Conservation (phyloP, 345 rosid species). For the Tarenaya hassleriana region DNA sequence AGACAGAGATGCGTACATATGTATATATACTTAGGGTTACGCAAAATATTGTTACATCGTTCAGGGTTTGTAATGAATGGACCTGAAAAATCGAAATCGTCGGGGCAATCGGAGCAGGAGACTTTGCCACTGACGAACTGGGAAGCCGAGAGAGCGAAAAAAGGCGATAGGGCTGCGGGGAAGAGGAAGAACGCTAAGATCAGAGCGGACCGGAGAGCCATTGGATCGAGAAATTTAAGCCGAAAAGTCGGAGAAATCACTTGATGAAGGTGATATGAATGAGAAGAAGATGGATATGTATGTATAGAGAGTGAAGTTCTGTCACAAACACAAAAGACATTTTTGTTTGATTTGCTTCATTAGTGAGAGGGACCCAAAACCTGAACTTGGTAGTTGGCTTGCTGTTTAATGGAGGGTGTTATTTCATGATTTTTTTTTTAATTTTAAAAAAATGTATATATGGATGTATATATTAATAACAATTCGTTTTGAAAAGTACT, state of each 20-base stretch:
- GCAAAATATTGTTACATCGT: no score
- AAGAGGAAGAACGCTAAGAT: slow-evolving; percentile 30
- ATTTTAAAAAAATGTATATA: neutral
- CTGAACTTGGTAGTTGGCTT: slow-evolving; percentile 32
- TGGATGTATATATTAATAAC: no score
- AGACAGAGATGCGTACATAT: slow-evolving; percentile 6
- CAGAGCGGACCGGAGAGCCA: slow-evolving; percentile 31
- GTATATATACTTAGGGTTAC: no score
- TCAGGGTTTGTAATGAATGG: neutral
- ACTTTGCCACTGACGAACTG: slow-evolving; percentile 42
- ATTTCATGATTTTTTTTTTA: neutral
- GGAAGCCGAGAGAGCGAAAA: slow-evolving; percentile 35
- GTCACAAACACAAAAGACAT: slow-evolving; percentile 25
- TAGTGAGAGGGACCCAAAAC: slow-evolving; percentile 32
- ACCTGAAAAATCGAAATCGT: slow-evolving; percentile 58
- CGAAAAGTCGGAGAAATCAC: neutral
- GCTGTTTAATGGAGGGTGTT: slow-evolving; percentile 22
- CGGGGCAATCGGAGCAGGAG: slow-evolving; percentile 58
- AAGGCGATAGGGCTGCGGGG: slow-evolving; percentile 31
- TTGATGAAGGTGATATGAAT: slow-evolving; percentile 6
- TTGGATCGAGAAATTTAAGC: slow-evolving; percentile 20
- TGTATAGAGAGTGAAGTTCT: neutral
- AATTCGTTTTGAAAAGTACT: no score
- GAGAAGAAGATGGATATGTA: slow-evolving; percentile 12
- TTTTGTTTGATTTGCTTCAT: slow-evolving; percentile 21